Evolutionary conservation across 2,329 filamentous ascomycete species (phyloP).

Genomic region (Trichoderma simmonsii): DNA sequence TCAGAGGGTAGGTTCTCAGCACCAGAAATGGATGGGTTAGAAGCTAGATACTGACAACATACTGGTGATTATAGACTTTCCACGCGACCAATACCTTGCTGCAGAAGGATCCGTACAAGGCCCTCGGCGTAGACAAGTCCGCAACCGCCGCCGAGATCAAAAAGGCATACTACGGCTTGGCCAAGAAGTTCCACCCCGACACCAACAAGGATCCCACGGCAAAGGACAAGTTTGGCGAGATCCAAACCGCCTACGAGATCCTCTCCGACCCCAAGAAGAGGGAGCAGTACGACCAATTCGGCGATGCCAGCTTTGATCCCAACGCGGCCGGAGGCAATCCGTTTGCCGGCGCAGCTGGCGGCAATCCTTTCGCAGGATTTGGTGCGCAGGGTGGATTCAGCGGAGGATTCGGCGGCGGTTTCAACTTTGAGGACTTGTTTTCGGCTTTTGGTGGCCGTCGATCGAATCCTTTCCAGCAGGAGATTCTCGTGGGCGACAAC

Average conservation of each 20-base stretch:
- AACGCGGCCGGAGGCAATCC: constrained; percentile 61
- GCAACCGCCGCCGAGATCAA: constrained; percentile 90
- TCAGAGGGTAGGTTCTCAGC: constrained; percentile 28
- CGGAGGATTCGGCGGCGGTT: constrained; percentile 73
- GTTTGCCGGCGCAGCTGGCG: constrained; percentile 59
- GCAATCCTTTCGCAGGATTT: constrained; percentile 61
- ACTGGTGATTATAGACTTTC: constrained; percentile 47
- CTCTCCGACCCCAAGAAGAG: constrained; percentile 91
- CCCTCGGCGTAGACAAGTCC: constrained; percentile 77
- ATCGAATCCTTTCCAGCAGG: constrained; percentile 65
- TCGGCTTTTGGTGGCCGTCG: constrained; percentile 73
- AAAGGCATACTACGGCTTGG: constrained; percentile 95
- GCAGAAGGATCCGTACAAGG: constrained; percentile 78
- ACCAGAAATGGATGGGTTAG: not conserved
- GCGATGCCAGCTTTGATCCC: constrained; percentile 82
- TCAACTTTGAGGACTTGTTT: constrained; percentile 97
- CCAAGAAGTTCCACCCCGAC: constrained; percentile 97
- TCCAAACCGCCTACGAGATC: constrained; percentile 90
- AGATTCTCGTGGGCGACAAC: constrained; percentile 88
- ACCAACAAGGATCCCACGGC: constrained; percentile 94
- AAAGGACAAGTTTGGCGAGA: constrained; percentile 91
- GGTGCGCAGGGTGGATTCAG: constrained; percentile 60
- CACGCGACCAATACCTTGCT: constrained; percentile 56
- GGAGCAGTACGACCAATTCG: constrained; percentile 87
- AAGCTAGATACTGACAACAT: constrained; percentile 4